phyloP scores from a whole-genome alignment of 2,329 filamentous ascomycete species.

The Claviceps paspali region DNA sequence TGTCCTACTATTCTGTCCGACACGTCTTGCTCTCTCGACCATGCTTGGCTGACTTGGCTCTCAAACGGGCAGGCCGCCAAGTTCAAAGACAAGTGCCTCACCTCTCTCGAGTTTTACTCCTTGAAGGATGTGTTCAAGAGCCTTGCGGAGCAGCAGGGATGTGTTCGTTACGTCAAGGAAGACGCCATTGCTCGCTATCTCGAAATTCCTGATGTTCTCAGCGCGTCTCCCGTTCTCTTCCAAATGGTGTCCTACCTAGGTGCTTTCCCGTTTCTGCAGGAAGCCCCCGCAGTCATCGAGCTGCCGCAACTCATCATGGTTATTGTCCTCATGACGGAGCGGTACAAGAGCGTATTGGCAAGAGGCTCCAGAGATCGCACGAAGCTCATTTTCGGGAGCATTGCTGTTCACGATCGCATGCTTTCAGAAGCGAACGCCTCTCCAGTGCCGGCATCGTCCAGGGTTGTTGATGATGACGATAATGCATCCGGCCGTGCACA shows the following conservation, averaged over 20 bases:
- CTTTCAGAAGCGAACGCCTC: slow-evolving; percentile 19
- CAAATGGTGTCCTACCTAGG: slow-evolving; percentile 58
- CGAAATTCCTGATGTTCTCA: slow-evolving; percentile 55
- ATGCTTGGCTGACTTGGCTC: background rate
- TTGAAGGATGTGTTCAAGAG: slow-evolving; percentile 59
- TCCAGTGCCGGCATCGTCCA: background rate
- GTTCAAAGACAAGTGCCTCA: slow-evolving; percentile 58
- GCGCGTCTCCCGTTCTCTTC: slow-evolving; percentile 52
- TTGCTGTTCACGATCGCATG: slow-evolving; percentile 55
- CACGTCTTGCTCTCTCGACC: no score
- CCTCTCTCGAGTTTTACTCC: slow-evolving; percentile 55
- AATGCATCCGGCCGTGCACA: slow-evolving; percentile 1
- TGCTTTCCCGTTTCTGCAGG: slow-evolving; percentile 56
- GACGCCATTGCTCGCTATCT: slow-evolving; percentile 57
- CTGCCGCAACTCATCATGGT: slow-evolving; percentile 58
- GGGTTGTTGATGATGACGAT: slow-evolving; percentile 1
- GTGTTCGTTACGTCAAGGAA: slow-evolving; percentile 49
- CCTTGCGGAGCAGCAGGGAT: slow-evolving; percentile 49
- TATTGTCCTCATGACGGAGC: slow-evolving; percentile 55
- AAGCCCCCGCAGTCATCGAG: slow-evolving; percentile 55
- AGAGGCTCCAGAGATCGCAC: slow-evolving; percentile 41
- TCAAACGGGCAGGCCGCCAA: slow-evolving; percentile 32
- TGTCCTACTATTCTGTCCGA: background rate
- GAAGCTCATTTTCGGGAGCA: slow-evolving; percentile 53
- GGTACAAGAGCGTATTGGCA: slow-evolving; percentile 48